Percentiles rank a stretch among this genome's conserved stretches.
Conservation (phyloP, 2,329 filamentous ascomycete genomes). For the Xylaria sp. region DNA sequence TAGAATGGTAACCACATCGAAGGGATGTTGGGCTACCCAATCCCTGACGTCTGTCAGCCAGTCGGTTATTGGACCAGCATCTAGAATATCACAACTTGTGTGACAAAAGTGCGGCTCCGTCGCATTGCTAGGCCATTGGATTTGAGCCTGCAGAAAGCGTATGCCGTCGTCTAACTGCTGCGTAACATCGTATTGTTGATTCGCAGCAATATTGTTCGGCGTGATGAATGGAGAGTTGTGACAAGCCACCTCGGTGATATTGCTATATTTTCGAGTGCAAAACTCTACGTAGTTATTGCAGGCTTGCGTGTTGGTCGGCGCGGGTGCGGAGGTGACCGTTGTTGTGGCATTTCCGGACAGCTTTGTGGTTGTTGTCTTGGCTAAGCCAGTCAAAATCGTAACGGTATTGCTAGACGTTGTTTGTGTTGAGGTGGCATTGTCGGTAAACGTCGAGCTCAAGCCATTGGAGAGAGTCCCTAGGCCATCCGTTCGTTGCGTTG, state of each 20-base stretch:
- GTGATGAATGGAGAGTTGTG: constrained; percentile 85
- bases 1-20: constrained; percentile 87
- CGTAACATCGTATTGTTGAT: constrained; percentile 75
- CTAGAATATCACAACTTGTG: constrained; percentile 81
- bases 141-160: constrained; percentile 71
- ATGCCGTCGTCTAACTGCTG: constrained; percentile 82
- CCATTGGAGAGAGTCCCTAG: constrained; percentile 44
- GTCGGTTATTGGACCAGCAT: constrained; percentile 79
- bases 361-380: constrained; percentile 56
- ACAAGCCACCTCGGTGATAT: constrained; percentile 79
- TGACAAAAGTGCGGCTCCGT: constrained; percentile 80
- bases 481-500: constrained; percentile 52
- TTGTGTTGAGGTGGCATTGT: constrained; percentile 46
- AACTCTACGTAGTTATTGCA: constrained; percentile 85
- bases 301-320: constrained; percentile 75
- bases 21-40: constrained; percentile 82
- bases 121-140: constrained; percentile 65
- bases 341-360: constrained; percentile 53
- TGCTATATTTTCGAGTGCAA: constrained; percentile 79
- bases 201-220: constrained; percentile 76
- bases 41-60: constrained; percentile 75
- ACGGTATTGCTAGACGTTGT: constrained; percentile 44
- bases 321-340: constrained; percentile 55
- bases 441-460: constrained; percentile 46
- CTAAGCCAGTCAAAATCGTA: constrained; percentile 59